Evolutionary conservation across 2,329 filamentous ascomycete species (phyloP).

Genomic region (Fusarium graminum): DNA sequence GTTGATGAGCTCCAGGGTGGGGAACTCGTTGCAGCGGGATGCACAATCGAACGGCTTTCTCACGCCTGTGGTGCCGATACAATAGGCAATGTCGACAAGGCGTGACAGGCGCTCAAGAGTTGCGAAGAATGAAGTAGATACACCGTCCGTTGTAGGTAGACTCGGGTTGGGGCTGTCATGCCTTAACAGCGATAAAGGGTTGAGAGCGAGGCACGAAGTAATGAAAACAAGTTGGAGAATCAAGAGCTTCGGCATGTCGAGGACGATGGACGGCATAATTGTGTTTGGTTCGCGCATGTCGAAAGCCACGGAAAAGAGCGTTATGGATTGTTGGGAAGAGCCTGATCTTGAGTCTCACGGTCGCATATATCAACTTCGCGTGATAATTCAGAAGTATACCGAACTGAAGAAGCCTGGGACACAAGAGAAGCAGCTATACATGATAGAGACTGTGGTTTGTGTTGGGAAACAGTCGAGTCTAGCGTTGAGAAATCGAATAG

Average conservation of each 20-base stretch:
- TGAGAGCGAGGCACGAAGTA: conserved; percentile 25
- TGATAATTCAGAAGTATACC: conserved; percentile 8
- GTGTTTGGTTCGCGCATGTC: conserved; percentile 3
- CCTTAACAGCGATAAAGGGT: conserved; percentile 25
- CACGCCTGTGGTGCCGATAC: conserved; percentile 87
- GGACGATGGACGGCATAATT: conserved; percentile 26
- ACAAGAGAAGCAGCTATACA: background rate
- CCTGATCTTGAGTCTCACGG: background rate
- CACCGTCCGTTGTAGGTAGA: conserved; percentile 63
- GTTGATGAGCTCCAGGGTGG: conserved; percentile 80
- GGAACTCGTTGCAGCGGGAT: conserved; percentile 87
- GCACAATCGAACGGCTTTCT: conserved; percentile 85
- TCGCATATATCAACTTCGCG: background rate
- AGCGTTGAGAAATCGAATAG: conserved; percentile 6
- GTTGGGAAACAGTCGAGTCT: conserved; percentile 10
- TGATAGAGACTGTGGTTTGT: conserved; percentile 14
- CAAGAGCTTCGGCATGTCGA: conserved; percentile 18
- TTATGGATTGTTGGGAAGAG: background rate
- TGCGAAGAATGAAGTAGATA: conserved; percentile 70
- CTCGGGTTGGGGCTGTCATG: background rate
- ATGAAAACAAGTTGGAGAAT: conserved; percentile 40
- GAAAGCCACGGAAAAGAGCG: background rate
- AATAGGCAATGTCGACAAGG: conserved; percentile 94
- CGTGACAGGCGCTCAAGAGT: conserved; percentile 90
- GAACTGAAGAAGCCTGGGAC: background rate